phyloP scores from a whole-genome alignment of 148 eudicot genomes.

The Chenopodium berlandieri region DNA sequence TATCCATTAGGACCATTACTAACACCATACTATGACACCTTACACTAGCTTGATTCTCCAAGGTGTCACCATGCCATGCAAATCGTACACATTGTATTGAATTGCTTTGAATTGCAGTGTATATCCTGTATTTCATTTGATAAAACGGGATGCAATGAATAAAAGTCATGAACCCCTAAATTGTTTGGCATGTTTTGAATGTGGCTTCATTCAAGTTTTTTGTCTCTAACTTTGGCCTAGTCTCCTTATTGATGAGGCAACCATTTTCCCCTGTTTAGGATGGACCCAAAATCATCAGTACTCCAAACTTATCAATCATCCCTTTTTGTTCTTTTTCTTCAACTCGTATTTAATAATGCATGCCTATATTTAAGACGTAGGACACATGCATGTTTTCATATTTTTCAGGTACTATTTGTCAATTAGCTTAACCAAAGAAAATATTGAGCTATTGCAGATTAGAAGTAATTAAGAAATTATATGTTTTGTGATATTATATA shows the following conservation, averaged over 20 bases:
- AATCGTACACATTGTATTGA: not conserved
- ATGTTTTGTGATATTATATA: no score
- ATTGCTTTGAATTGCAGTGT: not conserved
- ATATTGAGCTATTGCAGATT: no score
- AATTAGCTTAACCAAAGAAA: not conserved
- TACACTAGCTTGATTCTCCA: not conserved
- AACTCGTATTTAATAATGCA: not conserved
- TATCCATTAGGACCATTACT: not conserved
- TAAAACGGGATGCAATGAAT: slow-evolving; percentile 5
- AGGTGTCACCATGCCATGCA: not conserved
- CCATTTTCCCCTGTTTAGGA: not conserved
- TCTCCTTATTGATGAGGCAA: slow-evolving; percentile 7
- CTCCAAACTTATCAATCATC: not conserved
- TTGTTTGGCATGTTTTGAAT: slow-evolving; percentile 2
- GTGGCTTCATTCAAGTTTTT: slow-evolving; percentile 3
- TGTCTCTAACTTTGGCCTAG: not conserved
- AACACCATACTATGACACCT: not conserved
- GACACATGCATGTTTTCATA: no score
- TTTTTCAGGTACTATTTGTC: not conserved
- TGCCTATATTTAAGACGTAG: no score
- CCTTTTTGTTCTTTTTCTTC: not conserved
- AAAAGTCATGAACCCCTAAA: slow-evolving; percentile 8
- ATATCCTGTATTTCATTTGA: not conserved
- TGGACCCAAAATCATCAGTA: slow-evolving; percentile 2
- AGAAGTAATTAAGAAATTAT: no score